Evolutionary conservation across 805 yeast species (phyloP).

Genomic region (Candida sithepensis): DNA sequence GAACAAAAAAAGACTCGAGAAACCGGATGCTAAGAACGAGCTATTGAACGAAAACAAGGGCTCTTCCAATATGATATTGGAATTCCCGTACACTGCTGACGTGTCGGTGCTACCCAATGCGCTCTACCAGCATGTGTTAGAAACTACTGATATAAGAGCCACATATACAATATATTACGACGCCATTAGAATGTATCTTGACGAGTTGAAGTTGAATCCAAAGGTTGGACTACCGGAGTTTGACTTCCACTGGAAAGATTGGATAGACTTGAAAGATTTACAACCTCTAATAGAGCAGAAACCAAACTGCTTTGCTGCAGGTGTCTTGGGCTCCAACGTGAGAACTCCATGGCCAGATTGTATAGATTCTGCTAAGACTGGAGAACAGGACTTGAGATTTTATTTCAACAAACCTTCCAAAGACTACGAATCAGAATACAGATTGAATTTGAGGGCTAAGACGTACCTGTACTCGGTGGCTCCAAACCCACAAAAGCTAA

Average conservation of each 20-base stretch:
- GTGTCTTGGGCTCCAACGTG: conserved; percentile 38
- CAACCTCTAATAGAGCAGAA: conserved; percentile 36
- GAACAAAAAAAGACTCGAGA: conserved; percentile 3
- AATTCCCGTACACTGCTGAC: conserved; percentile 31
- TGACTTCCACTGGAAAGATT: conserved; percentile 54
- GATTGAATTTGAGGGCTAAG: conserved; percentile 37
- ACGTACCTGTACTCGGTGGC: conserved; percentile 43
- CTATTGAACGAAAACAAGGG: conserved; percentile 15
- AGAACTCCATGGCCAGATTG: conserved; percentile 42
- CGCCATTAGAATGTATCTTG: conserved; percentile 29
- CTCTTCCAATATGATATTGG: conserved; percentile 9
- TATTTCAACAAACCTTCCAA: conserved; percentile 25
- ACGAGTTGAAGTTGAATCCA: conserved; percentile 22
- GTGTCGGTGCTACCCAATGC: conserved; percentile 34
- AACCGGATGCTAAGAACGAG: conserved; percentile 18
- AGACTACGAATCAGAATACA: conserved; percentile 35
- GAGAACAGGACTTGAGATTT: conserved; percentile 20
- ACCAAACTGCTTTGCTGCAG: conserved; percentile 42
- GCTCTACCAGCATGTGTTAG: conserved; percentile 34
- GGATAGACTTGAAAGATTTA: conserved; percentile 45
- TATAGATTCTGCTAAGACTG: conserved; percentile 24
- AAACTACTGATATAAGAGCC: conserved; percentile 33
- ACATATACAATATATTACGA: conserved; percentile 33
- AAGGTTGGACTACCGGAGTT: conserved; percentile 33
- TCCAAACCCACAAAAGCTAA: conserved; percentile 39